Base-by-base conservation (phyloP, 805 yeast species). In the Candida orba region DNA sequence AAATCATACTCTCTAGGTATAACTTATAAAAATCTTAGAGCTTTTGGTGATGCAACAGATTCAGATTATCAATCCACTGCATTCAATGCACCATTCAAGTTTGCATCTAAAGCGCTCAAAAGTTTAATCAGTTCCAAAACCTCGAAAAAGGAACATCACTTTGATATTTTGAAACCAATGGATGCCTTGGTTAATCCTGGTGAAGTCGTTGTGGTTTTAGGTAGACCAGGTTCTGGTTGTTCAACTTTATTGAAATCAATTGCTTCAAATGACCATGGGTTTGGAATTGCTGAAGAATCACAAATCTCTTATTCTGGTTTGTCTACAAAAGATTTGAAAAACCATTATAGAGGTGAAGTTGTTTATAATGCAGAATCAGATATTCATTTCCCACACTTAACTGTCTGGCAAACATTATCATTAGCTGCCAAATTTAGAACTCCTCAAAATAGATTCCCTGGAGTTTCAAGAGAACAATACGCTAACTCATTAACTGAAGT, bases 141-240 rank as follows among this genome's bases (percentile, higher is more conserved):
- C 4, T 27, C 34, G 34, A 55, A 48, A 45, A 52, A 48, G 48
- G 54, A 42, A 41, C 60, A 48, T 42, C 57, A 51, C 40, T 75
- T 60, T 52, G 72, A 60, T 50, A 75, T 67, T 51, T 67, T 71
- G 59, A 79, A 79, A 57, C 72, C 82, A 29, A 79, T 79, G 84
- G 84, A 80, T 53, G 87, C 81, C n/a, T 41, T 73, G 4, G 66
- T 79, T 44, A 65, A 65, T 40, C 79, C 85, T 4, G 87, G 88
- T 39, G 81, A 79, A 48, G 64, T 82, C 37, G 73, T 84, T 6
- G 83, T 82, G 40, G 88, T 81, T n/a, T 63, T 81, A 45, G 89
- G 89, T 40, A 72, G 84, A 62, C 88, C 88, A 1, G 88, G 88
- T 55, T 77, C 87, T 14, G 88, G 89, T 50, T 81, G 88, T 59